Evolutionary conservation across 345 rosid species (phyloP).

Genomic region (Hibiscus syriacus): DNA sequence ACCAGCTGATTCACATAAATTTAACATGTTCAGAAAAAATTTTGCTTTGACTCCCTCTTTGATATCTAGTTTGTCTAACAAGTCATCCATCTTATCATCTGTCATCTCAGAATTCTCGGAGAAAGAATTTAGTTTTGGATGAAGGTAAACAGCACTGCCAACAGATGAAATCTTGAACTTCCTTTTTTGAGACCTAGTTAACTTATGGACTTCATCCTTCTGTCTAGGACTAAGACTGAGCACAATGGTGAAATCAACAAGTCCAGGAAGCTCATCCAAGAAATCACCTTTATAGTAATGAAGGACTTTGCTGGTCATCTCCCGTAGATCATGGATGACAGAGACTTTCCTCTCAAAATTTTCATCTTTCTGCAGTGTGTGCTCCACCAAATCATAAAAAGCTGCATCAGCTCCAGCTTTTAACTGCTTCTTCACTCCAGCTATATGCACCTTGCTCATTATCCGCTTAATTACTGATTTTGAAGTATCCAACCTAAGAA

Average conservation of each 20-base stretch:
- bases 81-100: constrained; percentile 45
- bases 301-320: constrained; percentile 53
- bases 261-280: constrained; percentile 59
- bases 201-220: constrained; percentile 34
- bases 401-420: constrained; percentile 24
- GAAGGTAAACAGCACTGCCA: constrained; percentile 46
- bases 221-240: constrained; percentile 43
- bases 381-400: constrained; percentile 47
- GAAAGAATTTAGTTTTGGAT: constrained; percentile 33
- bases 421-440: constrained; percentile 34
- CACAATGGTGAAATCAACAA: constrained; percentile 54
- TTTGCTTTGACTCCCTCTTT: constrained; percentile 74
- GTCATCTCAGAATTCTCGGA: constrained; percentile 11
- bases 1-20: constrained; percentile 51
- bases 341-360: constrained; percentile 41
- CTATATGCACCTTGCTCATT: constrained; percentile 37
- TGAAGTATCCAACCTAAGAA: constrained; percentile 36
- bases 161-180: constrained; percentile 35
- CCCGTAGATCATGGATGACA: constrained; percentile 53
- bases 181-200: constrained; percentile 24
- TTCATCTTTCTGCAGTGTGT: constrained; percentile 40
- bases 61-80: constrained; percentile 38
- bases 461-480: constrained; percentile 37
- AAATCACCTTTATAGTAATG: constrained; percentile 65
- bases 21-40: constrained; percentile 60